phyloP scores from a whole-genome alignment of 495 filamentous ascomycete genomes.

The Penicillium mononematosum region DNA sequence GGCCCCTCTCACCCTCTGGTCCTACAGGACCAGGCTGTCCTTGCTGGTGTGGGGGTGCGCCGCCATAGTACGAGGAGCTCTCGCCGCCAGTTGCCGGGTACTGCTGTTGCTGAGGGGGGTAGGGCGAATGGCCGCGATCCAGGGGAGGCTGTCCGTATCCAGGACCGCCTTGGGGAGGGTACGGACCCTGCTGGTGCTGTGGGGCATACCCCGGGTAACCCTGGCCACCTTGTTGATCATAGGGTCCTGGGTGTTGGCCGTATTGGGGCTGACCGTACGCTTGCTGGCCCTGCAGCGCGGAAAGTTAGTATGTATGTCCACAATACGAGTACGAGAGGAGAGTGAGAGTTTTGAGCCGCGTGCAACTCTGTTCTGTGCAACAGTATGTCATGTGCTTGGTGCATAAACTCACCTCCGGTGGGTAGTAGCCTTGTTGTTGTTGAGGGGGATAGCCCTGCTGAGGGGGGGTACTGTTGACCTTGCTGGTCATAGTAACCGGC shows the following conservation, averaged over 20 bases:
- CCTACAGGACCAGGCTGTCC: constrained; percentile 23
- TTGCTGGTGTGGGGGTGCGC: constrained; percentile 19
- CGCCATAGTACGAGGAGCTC: constrained; percentile 23
- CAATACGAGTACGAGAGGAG: neutral
- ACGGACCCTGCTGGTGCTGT: constrained; percentile 23
- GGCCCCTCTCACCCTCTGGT: constrained; percentile 40
- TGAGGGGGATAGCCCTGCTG: constrained; percentile 21
- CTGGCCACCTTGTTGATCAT: constrained; percentile 22
- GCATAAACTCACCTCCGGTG: constrained; percentile 24
- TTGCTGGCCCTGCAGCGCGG: constrained; percentile 21
- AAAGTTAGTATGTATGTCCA: constrained; percentile 6
- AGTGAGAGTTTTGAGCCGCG: neutral
- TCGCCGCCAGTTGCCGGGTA: constrained; percentile 24
- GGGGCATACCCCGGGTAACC: constrained; percentile 15
- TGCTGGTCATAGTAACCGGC: constrained; percentile 21
- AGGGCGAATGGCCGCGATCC: constrained; percentile 32
- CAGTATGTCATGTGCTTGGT: neutral
- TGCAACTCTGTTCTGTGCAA: neutral
- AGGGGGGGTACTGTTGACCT: constrained; percentile 8
- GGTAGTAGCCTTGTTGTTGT: constrained; percentile 33
- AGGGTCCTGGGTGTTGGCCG: constrained; percentile 17
- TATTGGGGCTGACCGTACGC: constrained; percentile 20
- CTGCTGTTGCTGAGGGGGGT: constrained; percentile 33
- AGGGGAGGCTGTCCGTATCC: constrained; percentile 24
- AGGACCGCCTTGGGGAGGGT: constrained; percentile 15